Base-by-base conservation (phyloP, 2,329 filamentous ascomycete species). In the Penicillium sp. region DNA sequence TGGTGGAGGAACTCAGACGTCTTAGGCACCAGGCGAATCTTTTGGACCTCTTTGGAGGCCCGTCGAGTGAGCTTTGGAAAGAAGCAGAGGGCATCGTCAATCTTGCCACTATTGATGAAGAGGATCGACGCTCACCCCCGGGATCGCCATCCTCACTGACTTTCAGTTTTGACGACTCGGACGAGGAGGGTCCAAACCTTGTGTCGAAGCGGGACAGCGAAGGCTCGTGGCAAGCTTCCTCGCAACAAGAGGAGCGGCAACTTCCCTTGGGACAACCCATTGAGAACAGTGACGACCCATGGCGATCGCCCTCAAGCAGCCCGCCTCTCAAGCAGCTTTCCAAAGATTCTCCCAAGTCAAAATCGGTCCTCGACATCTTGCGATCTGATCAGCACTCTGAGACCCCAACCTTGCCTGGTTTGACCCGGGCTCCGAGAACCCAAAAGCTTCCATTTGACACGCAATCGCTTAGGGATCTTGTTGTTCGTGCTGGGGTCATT, bases 21-120 rank as follows among this genome's bases (percentile, higher is more conserved):
- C 68, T 82, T 41, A 71, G 73, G 14, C 63, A 73, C 30, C 73
- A 75, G 38, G 79, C 76, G 14, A 67, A 68, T 25, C 59, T 66
- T 26, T 63, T 80, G 29, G 68, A 71, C 30, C 68, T 82, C 39
- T 55, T 78, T 11, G 64, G 72, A 15, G 75, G 75, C 2, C 63
- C 69, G 2, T 72, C 76, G 15, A 66, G 67, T 32, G 68, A 70
- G 30, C 65, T 77, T 20, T 82, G 78, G 78, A 73, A 74, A 52
- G 77, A 82, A 57, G 78, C 80, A 12, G 77, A 80, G 52, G 77
- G 75, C 9, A 82, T 82, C 62, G 79, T 82, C 41, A 78, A 80
- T 47, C 66, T 82, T 34, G 79, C 79, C 18, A 80, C 80, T 30
- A 71, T 81, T 46, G 77, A 76, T 31, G 76, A 80, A 16, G 75